Evolutionary conservation across 179 eudicot species (phyloP).

Genomic region (Corrigiola litoralis): DNA sequence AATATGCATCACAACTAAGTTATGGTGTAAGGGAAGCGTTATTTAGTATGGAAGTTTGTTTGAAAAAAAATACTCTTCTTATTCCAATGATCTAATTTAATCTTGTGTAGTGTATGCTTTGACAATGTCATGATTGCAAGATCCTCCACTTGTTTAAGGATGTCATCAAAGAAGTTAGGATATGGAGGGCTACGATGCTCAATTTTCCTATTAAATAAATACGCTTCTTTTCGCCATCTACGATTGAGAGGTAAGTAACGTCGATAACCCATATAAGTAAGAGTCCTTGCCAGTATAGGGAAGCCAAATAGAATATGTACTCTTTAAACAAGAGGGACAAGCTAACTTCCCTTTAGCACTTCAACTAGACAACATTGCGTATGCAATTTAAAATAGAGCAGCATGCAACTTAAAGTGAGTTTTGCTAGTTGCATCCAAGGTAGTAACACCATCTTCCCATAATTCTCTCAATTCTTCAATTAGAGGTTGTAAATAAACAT

Average conservation of each 20-base stretch:
- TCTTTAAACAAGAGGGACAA: neutral
- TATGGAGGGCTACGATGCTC: neutral
- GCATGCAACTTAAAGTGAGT: neutral
- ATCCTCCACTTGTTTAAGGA: neutral
- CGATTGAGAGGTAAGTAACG: neutral
- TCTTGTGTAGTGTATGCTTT: neutral
- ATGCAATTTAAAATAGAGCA: neutral
- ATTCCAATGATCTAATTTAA: neutral
- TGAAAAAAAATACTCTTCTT: constrained; percentile 4
- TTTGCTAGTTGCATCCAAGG: neutral
- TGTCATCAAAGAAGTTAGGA: neutral
- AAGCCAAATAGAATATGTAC: neutral
- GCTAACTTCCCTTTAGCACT: neutral
- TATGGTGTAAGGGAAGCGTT: neutral
- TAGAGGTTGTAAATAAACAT: neutral
- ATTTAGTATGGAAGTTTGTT: neutral
- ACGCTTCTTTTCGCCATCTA: neutral
- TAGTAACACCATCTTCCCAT: neutral
- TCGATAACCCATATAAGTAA: constrained; percentile 7
- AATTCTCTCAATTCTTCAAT: neutral
- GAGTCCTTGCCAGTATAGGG: neutral
- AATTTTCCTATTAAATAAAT: neutral
- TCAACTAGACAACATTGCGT: too few relatives aligned
- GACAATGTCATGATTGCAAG: neutral
- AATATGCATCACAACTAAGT: constrained; percentile 10